phyloP scores from a whole-genome alignment of 2,329 filamentous ascomycete genomes.

The Tothia fuscella region DNA sequence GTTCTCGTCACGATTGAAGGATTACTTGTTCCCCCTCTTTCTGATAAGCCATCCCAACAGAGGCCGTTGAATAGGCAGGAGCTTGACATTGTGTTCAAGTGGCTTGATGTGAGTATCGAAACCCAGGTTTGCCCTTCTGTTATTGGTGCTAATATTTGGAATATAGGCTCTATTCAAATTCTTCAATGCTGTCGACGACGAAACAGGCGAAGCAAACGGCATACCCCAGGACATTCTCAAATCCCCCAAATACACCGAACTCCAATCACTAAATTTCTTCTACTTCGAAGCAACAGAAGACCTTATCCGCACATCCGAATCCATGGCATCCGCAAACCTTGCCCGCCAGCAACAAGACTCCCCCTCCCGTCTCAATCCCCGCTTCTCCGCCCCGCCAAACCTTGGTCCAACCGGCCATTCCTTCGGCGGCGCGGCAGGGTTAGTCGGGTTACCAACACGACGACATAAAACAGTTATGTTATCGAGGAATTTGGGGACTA shows the following conservation, averaged over 20 bases:
- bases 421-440: constrained; percentile 36
- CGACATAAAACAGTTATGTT: constrained; percentile 64
- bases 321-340: constrained; percentile 82
- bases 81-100: constrained; percentile 87
- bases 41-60: constrained; percentile 85
- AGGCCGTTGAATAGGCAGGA: constrained; percentile 75
- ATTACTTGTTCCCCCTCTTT: constrained; percentile 82
- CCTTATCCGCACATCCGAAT: constrained; percentile 86
- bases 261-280: constrained; percentile 95
- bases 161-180: constrained; percentile 66
- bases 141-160: constrained; percentile 11
- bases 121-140: neutral
- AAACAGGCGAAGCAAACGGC: constrained; percentile 69
- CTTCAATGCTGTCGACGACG: constrained; percentile 86
- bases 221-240: constrained; percentile 86
- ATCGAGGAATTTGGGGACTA: constrained; percentile 85
- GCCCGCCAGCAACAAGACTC: constrained; percentile 57
- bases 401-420: constrained; percentile 36
- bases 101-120: constrained; percentile 49
- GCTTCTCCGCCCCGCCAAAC: constrained; percentile 55
- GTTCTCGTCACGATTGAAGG: constrained; percentile 83
- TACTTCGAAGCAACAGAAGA: constrained; percentile 90
- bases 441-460: constrained; percentile 49
- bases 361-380: constrained; percentile 43
- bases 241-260: constrained; percentile 95